These are phyloP conservation scores for Tolypocladium album DNA, from an alignment of 2,329 filamentous ascomycete species.

Conservation along the genomic window DNA sequence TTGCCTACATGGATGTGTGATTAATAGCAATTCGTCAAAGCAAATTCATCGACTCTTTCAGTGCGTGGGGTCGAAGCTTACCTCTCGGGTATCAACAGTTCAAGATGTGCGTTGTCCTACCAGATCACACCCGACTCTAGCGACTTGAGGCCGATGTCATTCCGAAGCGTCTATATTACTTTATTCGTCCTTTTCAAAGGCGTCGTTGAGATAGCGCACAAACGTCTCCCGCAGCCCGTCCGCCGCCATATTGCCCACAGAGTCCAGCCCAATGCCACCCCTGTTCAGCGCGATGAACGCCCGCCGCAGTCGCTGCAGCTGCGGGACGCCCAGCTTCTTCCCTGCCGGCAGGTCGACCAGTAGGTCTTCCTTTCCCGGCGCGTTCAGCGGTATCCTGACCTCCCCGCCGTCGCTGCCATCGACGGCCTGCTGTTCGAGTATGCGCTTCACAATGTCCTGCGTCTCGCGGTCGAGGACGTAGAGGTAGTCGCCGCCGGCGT, in stretches of 20 bases:
- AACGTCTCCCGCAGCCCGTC: constrained; percentile 51
- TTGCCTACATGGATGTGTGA: too few relatives aligned
- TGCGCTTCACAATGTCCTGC: constrained; percentile 61
- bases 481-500: constrained; percentile 62
- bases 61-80: not conserved
- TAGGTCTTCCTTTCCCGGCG: constrained; percentile 32
- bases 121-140: not conserved
- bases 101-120: not conserved
- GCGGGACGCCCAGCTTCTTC: constrained; percentile 57
- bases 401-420: constrained; percentile 51
- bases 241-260: constrained; percentile 40
- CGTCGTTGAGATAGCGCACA: constrained; percentile 55
- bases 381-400: constrained; percentile 35
- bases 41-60: too few relatives aligned
- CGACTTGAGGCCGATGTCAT: not conserved
- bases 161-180: not conserved
- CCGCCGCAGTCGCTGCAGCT: constrained; percentile 65
- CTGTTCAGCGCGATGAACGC: constrained; percentile 71
- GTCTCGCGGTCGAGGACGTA: constrained; percentile 72
- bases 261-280: constrained; percentile 51
- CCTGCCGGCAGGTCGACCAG: constrained; percentile 52
- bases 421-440: constrained; percentile 59
- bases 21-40: too few relatives aligned
- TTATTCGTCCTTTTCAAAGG: constrained; percentile 45
- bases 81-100: not conserved